Conservation (phyloP, 2,329 filamentous ascomycete species). For the Hymenoscyphus repandus region DNA sequence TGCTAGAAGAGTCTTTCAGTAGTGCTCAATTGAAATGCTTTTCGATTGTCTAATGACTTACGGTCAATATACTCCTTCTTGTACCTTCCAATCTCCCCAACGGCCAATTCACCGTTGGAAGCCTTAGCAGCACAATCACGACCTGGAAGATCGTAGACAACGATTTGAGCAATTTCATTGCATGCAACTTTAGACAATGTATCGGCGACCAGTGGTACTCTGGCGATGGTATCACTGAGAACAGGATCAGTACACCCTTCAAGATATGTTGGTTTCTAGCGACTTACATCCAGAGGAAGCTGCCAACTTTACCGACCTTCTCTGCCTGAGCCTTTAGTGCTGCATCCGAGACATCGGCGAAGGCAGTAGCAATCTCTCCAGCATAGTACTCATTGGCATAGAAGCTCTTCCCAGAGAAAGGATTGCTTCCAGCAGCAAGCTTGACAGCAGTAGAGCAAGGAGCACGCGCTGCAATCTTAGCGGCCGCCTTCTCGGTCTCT, state of each 20-base stretch:
- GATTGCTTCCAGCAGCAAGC: constrained; percentile 36
- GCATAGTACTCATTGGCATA: constrained; percentile 52
- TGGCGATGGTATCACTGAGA: constrained; percentile 40
- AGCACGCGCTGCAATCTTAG: constrained; percentile 7
- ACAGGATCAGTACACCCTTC: constrained; percentile 3
- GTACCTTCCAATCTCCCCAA: constrained; percentile 48
- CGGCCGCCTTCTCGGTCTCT: constrained; percentile 13
- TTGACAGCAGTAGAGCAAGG: constrained; percentile 21
- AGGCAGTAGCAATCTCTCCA: constrained; percentile 48
- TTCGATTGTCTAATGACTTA: constrained; percentile 29
- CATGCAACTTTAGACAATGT: constrained; percentile 43
- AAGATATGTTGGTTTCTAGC: not conserved
- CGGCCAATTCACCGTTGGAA: constrained; percentile 52
- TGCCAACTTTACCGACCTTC: constrained; percentile 41
- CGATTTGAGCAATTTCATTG: constrained; percentile 40
- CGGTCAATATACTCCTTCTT: constrained; percentile 48
- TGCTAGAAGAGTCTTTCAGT: constrained; percentile 35
- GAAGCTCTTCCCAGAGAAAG: constrained; percentile 43
- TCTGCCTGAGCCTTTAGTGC: constrained; percentile 35
- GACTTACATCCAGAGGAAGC: constrained; percentile 43
- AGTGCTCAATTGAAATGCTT: constrained; percentile 40
- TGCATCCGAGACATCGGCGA: constrained; percentile 49
- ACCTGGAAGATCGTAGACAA: constrained; percentile 54
- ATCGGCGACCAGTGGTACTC: constrained; percentile 41
- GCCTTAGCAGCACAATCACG: constrained; percentile 53